Evolutionary conservation across 2,329 filamentous ascomycete genomes (phyloP).

Genomic region (Magnaporthales sp.): DNA sequence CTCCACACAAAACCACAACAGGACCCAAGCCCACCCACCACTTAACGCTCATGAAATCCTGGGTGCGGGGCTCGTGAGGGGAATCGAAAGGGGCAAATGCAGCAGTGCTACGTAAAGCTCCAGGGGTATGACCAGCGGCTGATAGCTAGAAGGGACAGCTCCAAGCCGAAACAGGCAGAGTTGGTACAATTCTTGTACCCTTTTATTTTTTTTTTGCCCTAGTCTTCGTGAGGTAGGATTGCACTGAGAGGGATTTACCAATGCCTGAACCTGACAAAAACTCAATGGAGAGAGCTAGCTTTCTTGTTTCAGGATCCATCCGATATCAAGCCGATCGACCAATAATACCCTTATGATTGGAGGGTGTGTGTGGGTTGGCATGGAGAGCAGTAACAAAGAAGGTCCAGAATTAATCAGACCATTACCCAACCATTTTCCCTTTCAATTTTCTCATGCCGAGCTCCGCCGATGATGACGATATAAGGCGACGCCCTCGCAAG

Average conservation of each 20-base stretch:
- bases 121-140: not conserved
- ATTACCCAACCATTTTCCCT: not conserved
- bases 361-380: not conserved
- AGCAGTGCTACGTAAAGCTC: not conserved
- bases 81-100: not conserved
- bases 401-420: not conserved
- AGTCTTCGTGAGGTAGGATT: not conserved
- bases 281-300: not conserved
- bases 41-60: not conserved
- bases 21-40: too few species aligned
- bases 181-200: not conserved
- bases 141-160: not conserved
- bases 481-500: not conserved
- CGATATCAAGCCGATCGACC: not conserved
- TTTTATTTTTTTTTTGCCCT: not conserved
- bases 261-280: not conserved
- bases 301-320: not conserved
- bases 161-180: not conserved
- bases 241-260: not conserved
- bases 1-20: too few species aligned
- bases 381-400: not conserved
- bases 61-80: not conserved
- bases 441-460: not conserved
- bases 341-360: not conserved
- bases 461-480: not conserved